A percentile compares a stretch with the other conserved stretches of the same genome.
Evolutionary conservation across 805 yeast species (phyloP).

Genomic region (Scheffersomyces coipomensis): DNA sequence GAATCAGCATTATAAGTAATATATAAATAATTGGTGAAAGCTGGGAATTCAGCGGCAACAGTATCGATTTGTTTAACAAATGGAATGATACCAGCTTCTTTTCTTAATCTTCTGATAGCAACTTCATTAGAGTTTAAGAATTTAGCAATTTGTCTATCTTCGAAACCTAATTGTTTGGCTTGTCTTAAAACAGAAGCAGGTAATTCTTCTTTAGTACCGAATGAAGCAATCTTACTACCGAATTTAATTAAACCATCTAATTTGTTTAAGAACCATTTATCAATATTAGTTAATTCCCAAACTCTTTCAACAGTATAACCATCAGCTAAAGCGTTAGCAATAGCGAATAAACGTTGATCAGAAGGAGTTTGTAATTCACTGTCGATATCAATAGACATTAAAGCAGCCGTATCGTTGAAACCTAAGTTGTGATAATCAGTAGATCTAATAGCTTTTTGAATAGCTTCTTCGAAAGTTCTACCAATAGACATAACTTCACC

Average conservation of each 20-base stretch:
- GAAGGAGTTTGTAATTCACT: slow-evolving; percentile 92
- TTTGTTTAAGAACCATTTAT: slow-evolving; percentile 94
- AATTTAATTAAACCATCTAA: slow-evolving; percentile 71
- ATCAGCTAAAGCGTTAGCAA: slow-evolving; percentile 87
- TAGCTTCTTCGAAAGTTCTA: slow-evolving; percentile 95
- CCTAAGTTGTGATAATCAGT: slow-evolving; percentile 96
- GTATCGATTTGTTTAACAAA: slow-evolving; percentile 97
- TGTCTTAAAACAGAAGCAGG: slow-evolving; percentile 66
- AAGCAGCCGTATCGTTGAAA: slow-evolving; percentile 78
- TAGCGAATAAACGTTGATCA: slow-evolving; percentile 94
- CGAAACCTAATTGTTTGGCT: slow-evolving; percentile 96
- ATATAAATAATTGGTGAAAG: slow-evolving; percentile 90
- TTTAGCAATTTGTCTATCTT: slow-evolving; percentile 93
- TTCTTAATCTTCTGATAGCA: slow-evolving; percentile 85
- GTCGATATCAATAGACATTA: slow-evolving; percentile 91
- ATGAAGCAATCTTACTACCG: slow-evolving; percentile 59
- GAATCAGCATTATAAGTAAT: slow-evolving; percentile 91
- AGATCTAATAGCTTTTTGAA: slow-evolving; percentile 95
- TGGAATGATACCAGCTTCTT: slow-evolving; percentile 83
- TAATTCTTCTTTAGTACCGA: slow-evolving; percentile 56
- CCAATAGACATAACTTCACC: slow-evolving; percentile 99
- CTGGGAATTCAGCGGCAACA: slow-evolving; percentile 99
- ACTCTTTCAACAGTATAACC: slow-evolving; percentile 92
- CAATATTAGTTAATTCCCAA: slow-evolving; percentile 88
- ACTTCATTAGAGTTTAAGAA: slow-evolving; percentile 88